Base-by-base conservation (phyloP, 2,329 filamentous ascomycete genomes). In the Calonectria pseudoturangicola region DNA sequence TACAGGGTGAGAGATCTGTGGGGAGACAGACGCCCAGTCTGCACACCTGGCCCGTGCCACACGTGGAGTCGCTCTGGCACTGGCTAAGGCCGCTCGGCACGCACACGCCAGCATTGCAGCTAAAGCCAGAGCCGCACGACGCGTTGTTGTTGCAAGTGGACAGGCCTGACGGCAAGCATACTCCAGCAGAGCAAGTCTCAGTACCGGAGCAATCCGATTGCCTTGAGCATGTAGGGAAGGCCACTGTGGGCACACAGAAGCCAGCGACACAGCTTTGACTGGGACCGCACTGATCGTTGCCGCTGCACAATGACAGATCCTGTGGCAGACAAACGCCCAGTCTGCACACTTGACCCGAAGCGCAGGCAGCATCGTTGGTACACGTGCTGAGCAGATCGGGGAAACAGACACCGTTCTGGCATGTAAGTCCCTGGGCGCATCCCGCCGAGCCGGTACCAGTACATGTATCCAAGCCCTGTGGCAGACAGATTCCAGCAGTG, bases 151-250 rank as follows among this genome's bases (percentile, higher is more conserved):
- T 47, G 41, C 65, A 68, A 8, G 65, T 36, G 1, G 56, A 41
- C 18, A 63, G 25, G 18, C 47, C 30, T n/a, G 41, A 33, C 10
- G 66, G 56, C 25, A 64, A 48, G 39, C 68, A 70, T 7, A 54
- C 43, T 15, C 68, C 68, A 18, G 68, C 62, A 16, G 60, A 39
- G 48, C 68, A 70, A 39, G 48, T 58, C 10, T 64, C 27, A 15
- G 16, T 47, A 1, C n/a, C 9, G 13, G 47, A 27, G 25, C 68
- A 70, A 18, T 58, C 60, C 1, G 39, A n/a, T 5, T 36, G 28
- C 21, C 63, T 18, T 1, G 63, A 41, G 21, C 63, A 66, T 2
- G 63, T 51, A 7, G 63, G 45, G 63, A 66, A 66, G 8, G 41
- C 47, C 8, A 66, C 63, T n/a, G 12, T 54, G 10, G 63, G 47